Percentiles rank a stretch among this genome's conserved stretches.
Conservation (phyloP, 2,329 filamentous ascomycete genomes). For the Xylaria sp. region DNA sequence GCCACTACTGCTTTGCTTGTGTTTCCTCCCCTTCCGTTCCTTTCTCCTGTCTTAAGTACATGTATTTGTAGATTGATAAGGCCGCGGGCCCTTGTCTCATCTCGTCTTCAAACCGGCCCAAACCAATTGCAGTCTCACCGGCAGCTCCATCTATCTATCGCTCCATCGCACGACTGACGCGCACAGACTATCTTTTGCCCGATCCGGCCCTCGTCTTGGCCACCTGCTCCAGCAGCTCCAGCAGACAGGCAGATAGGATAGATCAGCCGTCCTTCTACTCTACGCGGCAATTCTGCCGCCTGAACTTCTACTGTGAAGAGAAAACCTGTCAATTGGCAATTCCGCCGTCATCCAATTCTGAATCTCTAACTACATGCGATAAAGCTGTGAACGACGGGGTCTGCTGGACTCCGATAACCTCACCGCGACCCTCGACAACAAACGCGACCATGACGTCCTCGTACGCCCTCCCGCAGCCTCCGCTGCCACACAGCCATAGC, state of each 20-base stretch:
- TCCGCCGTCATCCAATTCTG: too few relatives aligned
- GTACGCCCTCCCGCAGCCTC: slow-evolving; percentile 56
- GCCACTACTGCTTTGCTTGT: too few relatives aligned
- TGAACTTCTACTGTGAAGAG: neutral
- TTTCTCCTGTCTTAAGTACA: neutral
- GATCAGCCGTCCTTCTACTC: too few relatives aligned
- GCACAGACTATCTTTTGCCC: neutral
- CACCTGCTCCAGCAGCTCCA: too few relatives aligned
- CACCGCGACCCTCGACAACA: slow-evolving; percentile 1
- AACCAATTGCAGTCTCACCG: neutral
- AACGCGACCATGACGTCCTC: slow-evolving; percentile 50
- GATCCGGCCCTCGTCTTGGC: neutral
- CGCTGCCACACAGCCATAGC: slow-evolving; percentile 52
- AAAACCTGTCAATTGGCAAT: neutral
- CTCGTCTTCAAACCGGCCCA: too few relatives aligned
- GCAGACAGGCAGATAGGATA: too few relatives aligned
- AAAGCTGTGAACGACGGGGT: neutral
- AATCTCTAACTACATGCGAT: neutral
- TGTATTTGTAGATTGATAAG: too few relatives aligned
- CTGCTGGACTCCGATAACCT: slow-evolving; percentile 3
- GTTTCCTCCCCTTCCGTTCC: too few relatives aligned
- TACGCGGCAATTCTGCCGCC: neutral
- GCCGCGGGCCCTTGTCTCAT: too few relatives aligned
- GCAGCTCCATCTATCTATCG: neutral
- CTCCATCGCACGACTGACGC: too few relatives aligned